Evolutionary conservation across 306 rosid species (phyloP).

Genomic region (Castanea sativa): DNA sequence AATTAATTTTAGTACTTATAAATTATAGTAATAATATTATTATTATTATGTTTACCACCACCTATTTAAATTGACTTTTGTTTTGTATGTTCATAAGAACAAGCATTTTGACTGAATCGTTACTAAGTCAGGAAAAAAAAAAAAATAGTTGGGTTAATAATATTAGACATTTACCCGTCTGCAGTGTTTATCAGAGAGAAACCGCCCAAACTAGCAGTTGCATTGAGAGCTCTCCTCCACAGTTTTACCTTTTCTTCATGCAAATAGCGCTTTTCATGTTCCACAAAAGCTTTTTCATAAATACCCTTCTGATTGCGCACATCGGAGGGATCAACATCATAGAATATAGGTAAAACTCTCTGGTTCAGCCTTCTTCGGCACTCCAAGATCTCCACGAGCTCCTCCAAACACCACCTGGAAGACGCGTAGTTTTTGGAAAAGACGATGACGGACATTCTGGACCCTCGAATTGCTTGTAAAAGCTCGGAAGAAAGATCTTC

Average conservation of each 20-base stretch:
- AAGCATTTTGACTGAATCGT: no score
- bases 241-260: background rate
- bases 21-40: no score
- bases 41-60: no score
- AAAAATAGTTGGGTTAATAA: no score
- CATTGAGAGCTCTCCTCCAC: constrained; percentile 5
- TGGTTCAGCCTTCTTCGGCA: background rate
- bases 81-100: no score
- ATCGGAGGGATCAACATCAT: background rate
- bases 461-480: background rate
- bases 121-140: no score
- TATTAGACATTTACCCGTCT: no score
- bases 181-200: no score
- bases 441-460: background rate
- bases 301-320: background rate
- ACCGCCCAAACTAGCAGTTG: background rate
- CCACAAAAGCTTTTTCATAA: background rate
- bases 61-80: no score
- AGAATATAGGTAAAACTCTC: background rate
- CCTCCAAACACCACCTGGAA: background rate
- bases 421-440: no score
- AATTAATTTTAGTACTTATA: no score
- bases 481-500: background rate
- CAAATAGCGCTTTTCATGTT: background rate
- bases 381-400: constrained; percentile 10